These are phyloP conservation scores for Malassezia brasiliensis DNA, from an alignment of 1,284 basidiomycete species.

Conservation along the genomic window DNA sequence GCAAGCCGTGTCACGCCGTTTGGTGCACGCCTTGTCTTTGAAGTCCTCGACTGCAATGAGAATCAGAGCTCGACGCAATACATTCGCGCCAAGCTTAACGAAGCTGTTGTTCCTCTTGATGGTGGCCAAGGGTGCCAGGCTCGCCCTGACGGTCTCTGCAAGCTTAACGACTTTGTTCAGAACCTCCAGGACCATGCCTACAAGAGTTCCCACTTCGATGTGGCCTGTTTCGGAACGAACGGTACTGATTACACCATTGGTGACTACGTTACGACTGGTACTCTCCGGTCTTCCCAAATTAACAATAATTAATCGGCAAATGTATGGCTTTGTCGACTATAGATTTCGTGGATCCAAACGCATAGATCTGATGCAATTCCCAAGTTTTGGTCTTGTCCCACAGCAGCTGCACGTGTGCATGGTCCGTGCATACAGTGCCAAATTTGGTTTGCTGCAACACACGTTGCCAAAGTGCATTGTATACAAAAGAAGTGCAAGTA, in stretches of 20 bases:
- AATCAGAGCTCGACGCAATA: slow-evolving; percentile 51
- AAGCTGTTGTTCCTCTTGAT: slow-evolving; percentile 55
- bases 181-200: slow-evolving; percentile 23
- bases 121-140: slow-evolving; percentile 59
- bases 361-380: too few relatives aligned
- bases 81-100: slow-evolving; percentile 72
- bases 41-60: slow-evolving; percentile 27
- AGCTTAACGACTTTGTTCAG: slow-evolving; percentile 63
- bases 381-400: too few relatives aligned
- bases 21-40: slow-evolving; percentile 27
- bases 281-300: slow-evolving; percentile 5
- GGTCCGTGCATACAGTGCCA: too few relatives aligned
- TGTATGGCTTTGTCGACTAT: background rate
- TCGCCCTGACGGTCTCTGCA: slow-evolving; percentile 67
- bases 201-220: slow-evolving; percentile 34
- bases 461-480: too few relatives aligned
- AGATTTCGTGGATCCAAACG: too few relatives aligned
- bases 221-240: slow-evolving; percentile 33
- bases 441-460: too few relatives aligned
- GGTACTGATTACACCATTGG: slow-evolving; percentile 34
- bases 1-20: slow-evolving; percentile 31
- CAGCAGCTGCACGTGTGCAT: too few relatives aligned
- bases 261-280: slow-evolving; percentile 27
- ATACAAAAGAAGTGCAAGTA: too few relatives aligned
- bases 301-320: background rate